These are phyloP conservation scores for Paramecium tetraurelia DNA, from an alignment of 73 alveolate genomes.

Conservation along the genomic window DNA sequence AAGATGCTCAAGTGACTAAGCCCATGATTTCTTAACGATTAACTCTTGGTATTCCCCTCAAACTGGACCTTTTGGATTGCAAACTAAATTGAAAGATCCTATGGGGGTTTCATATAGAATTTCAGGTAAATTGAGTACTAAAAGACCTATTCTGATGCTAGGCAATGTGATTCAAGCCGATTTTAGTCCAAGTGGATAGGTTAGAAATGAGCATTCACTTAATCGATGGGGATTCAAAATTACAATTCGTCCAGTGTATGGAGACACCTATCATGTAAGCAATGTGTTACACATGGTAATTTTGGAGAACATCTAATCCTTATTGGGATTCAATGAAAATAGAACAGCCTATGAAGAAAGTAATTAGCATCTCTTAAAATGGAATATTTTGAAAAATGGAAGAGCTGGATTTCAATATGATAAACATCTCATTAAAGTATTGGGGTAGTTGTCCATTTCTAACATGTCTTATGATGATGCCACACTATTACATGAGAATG, in stretches of 20 bases:
- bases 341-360: not conserved
- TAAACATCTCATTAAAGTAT: not conserved
- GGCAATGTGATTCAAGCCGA: constrained; percentile 78
- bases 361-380: not conserved
- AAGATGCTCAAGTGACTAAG: constrained; percentile 76
- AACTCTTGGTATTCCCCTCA: constrained; percentile 60
- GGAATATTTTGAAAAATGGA: constrained; percentile 28
- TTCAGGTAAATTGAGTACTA: constrained; percentile 72
- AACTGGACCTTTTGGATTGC: constrained; percentile 16
- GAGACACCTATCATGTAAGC: constrained; percentile 43
- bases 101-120: constrained; percentile 71
- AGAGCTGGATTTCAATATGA: not conserved
- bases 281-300: not conserved
- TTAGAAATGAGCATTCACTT: constrained; percentile 64
- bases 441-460: not conserved
- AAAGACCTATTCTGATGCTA: constrained; percentile 67
- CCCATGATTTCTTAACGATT: constrained; percentile 64
- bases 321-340: not conserved
- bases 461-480: constrained; percentile 39
- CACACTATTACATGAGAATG: not conserved
- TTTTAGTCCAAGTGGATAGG: constrained; percentile 76
- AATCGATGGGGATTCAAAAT: constrained; percentile 84
- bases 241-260: constrained; percentile 76
- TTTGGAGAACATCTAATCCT: not conserved
- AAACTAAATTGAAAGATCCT: constrained; percentile 4